These are phyloP conservation scores for Rhynchosporium agropyri DNA, from an alignment of 2,329 filamentous ascomycete genomes.

Conservation along the genomic window DNA sequence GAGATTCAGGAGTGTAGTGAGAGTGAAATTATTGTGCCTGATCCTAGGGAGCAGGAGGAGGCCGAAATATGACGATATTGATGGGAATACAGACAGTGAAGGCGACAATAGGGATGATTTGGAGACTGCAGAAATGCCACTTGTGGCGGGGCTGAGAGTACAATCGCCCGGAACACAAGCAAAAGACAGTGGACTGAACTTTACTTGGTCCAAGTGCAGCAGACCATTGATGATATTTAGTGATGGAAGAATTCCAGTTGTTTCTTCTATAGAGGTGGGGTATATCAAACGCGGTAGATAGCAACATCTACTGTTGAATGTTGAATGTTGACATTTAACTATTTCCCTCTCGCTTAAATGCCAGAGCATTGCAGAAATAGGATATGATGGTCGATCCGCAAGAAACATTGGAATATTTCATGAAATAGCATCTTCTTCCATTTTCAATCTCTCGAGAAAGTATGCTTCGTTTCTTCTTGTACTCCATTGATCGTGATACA, in stretches of 20 bases:
- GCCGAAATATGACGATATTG: neutral
- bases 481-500: no score
- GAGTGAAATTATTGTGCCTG: constrained; percentile 9
- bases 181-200: constrained; percentile 6
- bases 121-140: neutral
- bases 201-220: constrained; percentile 3
- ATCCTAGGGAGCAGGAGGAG: neutral
- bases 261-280: neutral
- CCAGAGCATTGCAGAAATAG: no score
- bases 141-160: no score
- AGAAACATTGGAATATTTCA: no score
- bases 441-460: no score
- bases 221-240: neutral
- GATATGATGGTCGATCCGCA: no score
- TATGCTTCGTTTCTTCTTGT: no score
- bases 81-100: neutral
- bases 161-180: no score
- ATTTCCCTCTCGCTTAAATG: no score
- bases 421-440: no score
- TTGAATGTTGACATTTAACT: neutral
- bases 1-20: neutral
- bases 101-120: neutral
- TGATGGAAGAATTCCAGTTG: neutral
- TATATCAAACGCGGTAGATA: neutral
- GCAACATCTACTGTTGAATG: neutral